Conservation (phyloP, 371 early-diverging fungal genomes). For the Rhizopus arrhizus region DNA sequence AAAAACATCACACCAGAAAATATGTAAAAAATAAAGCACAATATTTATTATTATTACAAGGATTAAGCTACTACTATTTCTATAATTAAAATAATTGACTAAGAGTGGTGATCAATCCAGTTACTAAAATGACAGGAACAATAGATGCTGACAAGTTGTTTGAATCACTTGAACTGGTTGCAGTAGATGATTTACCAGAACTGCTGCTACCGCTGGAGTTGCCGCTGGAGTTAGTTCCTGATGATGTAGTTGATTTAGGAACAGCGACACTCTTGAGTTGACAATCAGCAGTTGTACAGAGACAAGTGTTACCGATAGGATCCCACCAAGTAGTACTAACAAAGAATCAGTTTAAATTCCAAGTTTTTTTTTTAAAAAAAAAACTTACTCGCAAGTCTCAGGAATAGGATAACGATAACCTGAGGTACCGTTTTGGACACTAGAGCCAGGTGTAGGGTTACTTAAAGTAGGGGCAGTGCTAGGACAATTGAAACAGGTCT, state of each 20-base stretch:
- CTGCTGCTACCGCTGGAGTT: not conserved
- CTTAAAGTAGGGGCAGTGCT: slow-evolving; percentile 46
- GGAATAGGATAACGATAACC: slow-evolving; percentile 57
- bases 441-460: slow-evolving; percentile 55
- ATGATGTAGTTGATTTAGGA: slow-evolving; percentile 9
- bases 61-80: not conserved
- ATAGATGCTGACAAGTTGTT: not conserved
- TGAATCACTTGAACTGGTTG: not conserved
- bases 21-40: slow-evolving; percentile 21
- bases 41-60: not conserved
- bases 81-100: slow-evolving; percentile 10
- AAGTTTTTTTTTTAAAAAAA: not conserved
- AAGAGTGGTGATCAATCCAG: slow-evolving; percentile 9
- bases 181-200: not conserved
- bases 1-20: slow-evolving; percentile 50
- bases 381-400: slow-evolving; percentile 63
- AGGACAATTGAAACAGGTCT: slow-evolving; percentile 73
- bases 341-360: not conserved
- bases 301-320: slow-evolving; percentile 59
- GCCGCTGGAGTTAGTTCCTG: not conserved
- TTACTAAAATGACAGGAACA: slow-evolving; percentile 7
- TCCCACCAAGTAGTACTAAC: slow-evolving; percentile 70
- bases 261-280: slow-evolving; percentile 52
- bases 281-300: slow-evolving; percentile 51
- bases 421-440: slow-evolving; percentile 45